Evolutionary conservation across 345 rosid species (phyloP).

Genomic region (Lumnitzera littorea): DNA sequence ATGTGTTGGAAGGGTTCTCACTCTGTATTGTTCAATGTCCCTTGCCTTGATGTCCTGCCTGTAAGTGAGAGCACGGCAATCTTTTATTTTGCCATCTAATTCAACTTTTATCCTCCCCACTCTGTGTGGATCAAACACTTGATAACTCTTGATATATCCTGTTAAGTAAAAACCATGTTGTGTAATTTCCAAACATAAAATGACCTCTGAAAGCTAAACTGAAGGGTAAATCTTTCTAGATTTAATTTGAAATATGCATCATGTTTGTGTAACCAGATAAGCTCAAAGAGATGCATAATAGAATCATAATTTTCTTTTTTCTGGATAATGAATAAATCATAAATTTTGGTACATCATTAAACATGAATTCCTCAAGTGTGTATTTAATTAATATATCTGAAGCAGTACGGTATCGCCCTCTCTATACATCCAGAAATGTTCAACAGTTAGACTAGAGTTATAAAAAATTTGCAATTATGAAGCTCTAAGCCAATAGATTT

Average conservation of each 20-base stretch:
- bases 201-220: not conserved
- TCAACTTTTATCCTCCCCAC: slow-evolving; percentile 84
- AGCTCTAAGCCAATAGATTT: no score
- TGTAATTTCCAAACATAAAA: not conserved
- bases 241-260: not conserved
- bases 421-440: no score
- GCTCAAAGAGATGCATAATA: no score
- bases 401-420: no score
- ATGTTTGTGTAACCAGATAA: no score
- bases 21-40: slow-evolving; percentile 53
- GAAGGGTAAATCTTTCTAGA: not conserved
- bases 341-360: no score
- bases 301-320: no score
- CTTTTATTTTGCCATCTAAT: slow-evolving; percentile 80
- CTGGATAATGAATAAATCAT: no score
- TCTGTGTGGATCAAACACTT: slow-evolving; percentile 74
- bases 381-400: no score
- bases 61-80: slow-evolving; percentile 73
- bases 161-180: not conserved
- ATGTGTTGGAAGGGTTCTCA: slow-evolving; percentile 67
- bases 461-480: no score
- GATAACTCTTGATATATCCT: slow-evolving; percentile 72
- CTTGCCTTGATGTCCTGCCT: slow-evolving; percentile 85
- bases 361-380: no score
- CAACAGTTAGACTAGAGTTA: no score